These are phyloP conservation scores for Tylopilus sp. DNA, from an alignment of 768 basidiomycete genomes.

Conservation along the genomic window DNA sequence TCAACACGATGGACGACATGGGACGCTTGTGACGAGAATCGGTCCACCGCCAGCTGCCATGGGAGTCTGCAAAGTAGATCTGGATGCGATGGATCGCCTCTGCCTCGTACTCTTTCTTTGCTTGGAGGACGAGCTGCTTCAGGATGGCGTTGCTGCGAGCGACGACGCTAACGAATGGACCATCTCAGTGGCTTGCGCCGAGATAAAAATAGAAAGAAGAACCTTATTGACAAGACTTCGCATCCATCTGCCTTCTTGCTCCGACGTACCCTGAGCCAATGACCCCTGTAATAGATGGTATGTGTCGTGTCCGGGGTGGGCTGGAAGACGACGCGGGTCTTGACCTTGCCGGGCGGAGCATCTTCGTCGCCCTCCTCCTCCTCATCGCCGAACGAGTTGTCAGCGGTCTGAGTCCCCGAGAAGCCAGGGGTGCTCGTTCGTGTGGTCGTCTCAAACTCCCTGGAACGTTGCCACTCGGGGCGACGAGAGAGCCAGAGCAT, in stretches of 20 bases:
- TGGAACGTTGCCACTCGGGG: conserved; percentile 85
- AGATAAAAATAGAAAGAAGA: conserved; percentile 18
- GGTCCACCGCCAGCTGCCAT: conserved; percentile 85
- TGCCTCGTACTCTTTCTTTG: conserved; percentile 87
- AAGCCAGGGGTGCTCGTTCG: conserved; percentile 63
- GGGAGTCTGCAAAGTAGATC: conserved; percentile 86
- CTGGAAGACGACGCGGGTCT: conserved; percentile 84
- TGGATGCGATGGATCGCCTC: conserved; percentile 85
- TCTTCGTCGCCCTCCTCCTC: conserved; percentile 46
- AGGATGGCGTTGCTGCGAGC: conserved; percentile 80
- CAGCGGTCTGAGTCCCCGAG: conserved; percentile 41
- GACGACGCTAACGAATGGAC: conserved; percentile 55
- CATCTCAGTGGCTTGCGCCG: conserved; percentile 11
- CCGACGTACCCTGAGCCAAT: conserved; percentile 77
- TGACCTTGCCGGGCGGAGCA: conserved; percentile 53
- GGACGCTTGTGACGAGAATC: conserved; percentile 87
- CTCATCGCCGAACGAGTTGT: conserved; percentile 56
- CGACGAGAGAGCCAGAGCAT: conserved; percentile 87
- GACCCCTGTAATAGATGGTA: conserved; percentile 81
- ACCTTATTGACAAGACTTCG: conserved; percentile 78
- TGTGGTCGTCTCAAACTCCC: conserved; percentile 87
- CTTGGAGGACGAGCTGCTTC: conserved; percentile 85
- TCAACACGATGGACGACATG: conserved; percentile 83
- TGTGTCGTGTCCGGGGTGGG: conserved; percentile 86
- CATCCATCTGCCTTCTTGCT: conserved; percentile 66